phyloP scores from a whole-genome alignment of 2,329 filamentous ascomycete genomes.

The Aureobasidium sp. region DNA sequence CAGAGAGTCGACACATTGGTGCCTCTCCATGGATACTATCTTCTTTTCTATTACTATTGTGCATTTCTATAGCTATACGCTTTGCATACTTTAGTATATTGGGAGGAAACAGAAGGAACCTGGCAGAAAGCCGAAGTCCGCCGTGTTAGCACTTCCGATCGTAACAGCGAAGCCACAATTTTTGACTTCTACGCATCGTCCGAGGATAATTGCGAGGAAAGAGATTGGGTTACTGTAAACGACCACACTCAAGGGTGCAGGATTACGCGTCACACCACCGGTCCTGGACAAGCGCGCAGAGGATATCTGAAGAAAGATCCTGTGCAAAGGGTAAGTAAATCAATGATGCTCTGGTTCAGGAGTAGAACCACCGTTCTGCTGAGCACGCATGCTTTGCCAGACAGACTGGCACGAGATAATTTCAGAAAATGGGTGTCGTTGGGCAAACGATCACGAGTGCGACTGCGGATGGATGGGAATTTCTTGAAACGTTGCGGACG shows the following conservation, averaged over 20 bases:
- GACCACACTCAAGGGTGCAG: not conserved
- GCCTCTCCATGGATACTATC: too few species aligned
- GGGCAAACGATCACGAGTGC: not conserved
- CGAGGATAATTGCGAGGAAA: not conserved
- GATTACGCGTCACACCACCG: not conserved
- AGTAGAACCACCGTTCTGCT: not conserved
- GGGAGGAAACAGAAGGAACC: not conserved
- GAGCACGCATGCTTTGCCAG: not conserved
- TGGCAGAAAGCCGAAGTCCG: not conserved
- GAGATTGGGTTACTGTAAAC: not conserved
- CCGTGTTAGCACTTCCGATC: not conserved
- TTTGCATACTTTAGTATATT: too few species aligned
- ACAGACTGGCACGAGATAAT: not conserved
- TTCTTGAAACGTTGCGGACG: too few species aligned
- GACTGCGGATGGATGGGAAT: not conserved
- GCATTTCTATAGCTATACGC: too few species aligned
- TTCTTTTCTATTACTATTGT: too few species aligned
- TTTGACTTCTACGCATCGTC: not conserved
- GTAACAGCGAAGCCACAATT: not conserved
- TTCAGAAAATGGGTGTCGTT: too few species aligned
- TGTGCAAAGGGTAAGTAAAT: not conserved
- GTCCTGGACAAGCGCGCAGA: not conserved
- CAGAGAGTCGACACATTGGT: too few species aligned
- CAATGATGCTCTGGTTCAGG: not conserved
- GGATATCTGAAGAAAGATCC: not conserved